A percentile compares a stretch with the other conserved stretches of the same genome.
Evolutionary conservation across 495 filamentous ascomycete genomes (phyloP).

Genomic region (Neurospora pannonica): DNA sequence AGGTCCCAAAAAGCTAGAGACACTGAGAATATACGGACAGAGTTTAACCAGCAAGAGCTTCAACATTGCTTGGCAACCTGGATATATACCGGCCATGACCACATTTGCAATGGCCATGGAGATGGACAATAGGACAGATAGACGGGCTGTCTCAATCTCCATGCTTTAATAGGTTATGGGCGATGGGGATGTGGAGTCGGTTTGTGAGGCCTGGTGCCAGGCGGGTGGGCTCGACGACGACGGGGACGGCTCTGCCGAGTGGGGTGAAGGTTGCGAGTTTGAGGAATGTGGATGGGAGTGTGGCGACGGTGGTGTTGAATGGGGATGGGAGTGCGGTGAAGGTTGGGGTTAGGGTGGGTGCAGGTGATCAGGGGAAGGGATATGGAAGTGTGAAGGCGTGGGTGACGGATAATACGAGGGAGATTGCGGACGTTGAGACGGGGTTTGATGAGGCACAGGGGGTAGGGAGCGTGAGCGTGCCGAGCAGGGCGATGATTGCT

Average conservation of each 20-base stretch:
- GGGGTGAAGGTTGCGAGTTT: constrained; percentile 34
- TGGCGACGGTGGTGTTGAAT: constrained; percentile 38
- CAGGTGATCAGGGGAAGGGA: neutral
- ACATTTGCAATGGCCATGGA: too few species aligned
- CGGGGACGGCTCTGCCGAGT: constrained; percentile 1
- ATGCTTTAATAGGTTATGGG: constrained; percentile 37
- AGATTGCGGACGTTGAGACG: constrained; percentile 7
- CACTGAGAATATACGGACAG: too few species aligned
- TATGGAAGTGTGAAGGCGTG: constrained; percentile 12
- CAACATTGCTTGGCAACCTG: too few species aligned
- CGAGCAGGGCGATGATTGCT: constrained; percentile 15
- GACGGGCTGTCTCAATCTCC: too few species aligned
- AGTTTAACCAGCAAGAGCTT: too few species aligned
- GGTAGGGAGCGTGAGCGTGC: constrained; percentile 8
- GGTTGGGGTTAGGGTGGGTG: constrained; percentile 14
- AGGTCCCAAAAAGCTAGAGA: too few species aligned
- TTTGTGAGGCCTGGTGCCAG: constrained; percentile 39
- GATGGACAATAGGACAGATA: too few species aligned
- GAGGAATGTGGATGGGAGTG: constrained; percentile 34
- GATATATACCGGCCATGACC: too few species aligned
- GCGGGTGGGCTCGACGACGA: constrained; percentile 27
- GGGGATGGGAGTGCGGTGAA: constrained; percentile 13
- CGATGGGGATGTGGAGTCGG: constrained; percentile 34
- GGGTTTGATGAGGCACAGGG: neutral
- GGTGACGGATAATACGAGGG: constrained; percentile 22